Conservation (phyloP, 352 stramenopile genomes). For the Globisporangium paddicum region DNA sequence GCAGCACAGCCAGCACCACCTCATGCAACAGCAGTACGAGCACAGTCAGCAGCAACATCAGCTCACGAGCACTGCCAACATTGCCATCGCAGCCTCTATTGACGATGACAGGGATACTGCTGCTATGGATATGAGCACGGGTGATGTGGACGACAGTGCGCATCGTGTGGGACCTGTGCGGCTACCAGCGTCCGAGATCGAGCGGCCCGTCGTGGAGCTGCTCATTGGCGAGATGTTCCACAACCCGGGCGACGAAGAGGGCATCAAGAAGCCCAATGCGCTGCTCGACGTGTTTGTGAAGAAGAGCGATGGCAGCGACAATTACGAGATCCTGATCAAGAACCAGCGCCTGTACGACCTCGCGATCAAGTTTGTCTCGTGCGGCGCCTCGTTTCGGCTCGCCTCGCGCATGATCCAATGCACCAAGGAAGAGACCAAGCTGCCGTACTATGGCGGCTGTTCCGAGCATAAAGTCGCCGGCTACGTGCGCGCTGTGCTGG, state of each 20-base stretch:
- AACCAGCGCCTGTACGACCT: conserved; percentile 63
- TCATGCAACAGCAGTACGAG: neutral
- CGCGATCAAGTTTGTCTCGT: conserved; percentile 58
- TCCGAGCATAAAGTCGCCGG: conserved; percentile 40
- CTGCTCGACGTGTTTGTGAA: conserved; percentile 45
- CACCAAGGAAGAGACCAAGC: conserved; percentile 53
- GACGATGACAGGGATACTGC: neutral
- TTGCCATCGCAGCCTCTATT: neutral
- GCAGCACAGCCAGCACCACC: conserved; percentile 20
- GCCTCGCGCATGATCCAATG: conserved; percentile 51
- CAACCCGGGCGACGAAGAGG: conserved; percentile 35
- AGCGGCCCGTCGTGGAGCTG: conserved; percentile 46
- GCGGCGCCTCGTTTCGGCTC: conserved; percentile 50
- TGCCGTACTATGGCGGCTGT: conserved; percentile 42
- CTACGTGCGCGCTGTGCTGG: conserved; percentile 47
- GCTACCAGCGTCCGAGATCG: conserved; percentile 50
- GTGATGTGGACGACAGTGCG: neutral
- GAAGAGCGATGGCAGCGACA: conserved; percentile 37
- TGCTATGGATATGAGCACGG: neutral
- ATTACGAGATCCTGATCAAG: conserved; percentile 57
- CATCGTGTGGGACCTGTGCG: conserved; percentile 33
- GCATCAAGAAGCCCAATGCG: conserved; percentile 31
- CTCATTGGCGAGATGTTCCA: conserved; percentile 52
- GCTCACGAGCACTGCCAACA: neutral
- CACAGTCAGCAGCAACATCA: neutral